Evolutionary conservation across 345 rosid species (phyloP), one percentile per base, ranked within the genome.

Genomic region (Camelina hispida): DNA sequence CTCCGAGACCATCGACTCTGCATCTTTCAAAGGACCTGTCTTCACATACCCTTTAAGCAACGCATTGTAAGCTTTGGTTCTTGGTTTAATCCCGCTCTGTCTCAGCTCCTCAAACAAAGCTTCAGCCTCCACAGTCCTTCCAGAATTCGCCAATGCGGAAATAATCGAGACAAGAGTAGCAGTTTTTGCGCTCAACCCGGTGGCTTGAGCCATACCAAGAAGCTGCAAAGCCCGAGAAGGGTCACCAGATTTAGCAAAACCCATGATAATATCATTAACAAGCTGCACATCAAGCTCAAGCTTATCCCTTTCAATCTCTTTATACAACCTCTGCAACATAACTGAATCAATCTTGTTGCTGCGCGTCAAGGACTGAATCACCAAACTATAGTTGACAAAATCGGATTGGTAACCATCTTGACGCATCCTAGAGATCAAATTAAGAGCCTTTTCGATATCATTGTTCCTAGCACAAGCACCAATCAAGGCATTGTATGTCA

Each of bases 41-140:
- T 89, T 92, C 50, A 85, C 97, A 75, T 87, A 92, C 32, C 93
- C 97, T 82, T 80, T 95, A 23, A 92, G 92, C 70, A 95, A 79
- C 0, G 96, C 99, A 80, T 91, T 95, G 65, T 85, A 92, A 53
- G 97, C 97, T 71, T 85, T 84, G 9, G 93, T 89, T 75, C 92
- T 87, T 0, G 92, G 97, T 50, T 83, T 85, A 71, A 87, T 58
- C 42, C 97, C 97, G 38, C 89, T 87, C 38, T 80, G 97, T 77
- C 81, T 86, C 86, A 95, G 76, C 81, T 95, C 99, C 81, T 90
- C 97, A 32, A 95, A 95, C 85, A 95, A 75, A 60, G 96, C 97
- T 74, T 95, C 99, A 6, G 97, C 99, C 82, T 92, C 99, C 5
- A 55, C 59, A 37, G 84, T 85, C 85, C 96, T 82, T 14, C 93